Conservation (phyloP, 345 rosid species). For the Brassica napus region DNA sequence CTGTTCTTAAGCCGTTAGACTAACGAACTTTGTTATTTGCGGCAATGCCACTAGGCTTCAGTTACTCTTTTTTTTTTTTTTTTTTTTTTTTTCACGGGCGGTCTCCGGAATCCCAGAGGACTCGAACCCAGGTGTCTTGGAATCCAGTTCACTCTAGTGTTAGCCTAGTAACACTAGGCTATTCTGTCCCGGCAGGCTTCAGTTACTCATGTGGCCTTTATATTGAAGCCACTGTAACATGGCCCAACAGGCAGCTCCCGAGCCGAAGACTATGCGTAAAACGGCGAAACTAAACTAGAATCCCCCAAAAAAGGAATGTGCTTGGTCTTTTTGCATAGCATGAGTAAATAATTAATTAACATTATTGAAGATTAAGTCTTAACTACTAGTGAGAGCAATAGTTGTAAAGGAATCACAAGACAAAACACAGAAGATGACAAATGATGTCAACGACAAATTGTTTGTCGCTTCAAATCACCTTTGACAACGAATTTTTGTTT, state of each 20-base stretch:
- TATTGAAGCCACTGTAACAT: not conserved
- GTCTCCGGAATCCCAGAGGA: too few species aligned
- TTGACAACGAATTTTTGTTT: not conserved
- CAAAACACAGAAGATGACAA: constrained; percentile 66
- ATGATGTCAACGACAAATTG: constrained; percentile 54
- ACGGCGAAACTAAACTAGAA: not conserved
- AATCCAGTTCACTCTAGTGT: too few species aligned
- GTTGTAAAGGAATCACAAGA: constrained; percentile 53
- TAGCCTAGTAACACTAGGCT: too few species aligned
- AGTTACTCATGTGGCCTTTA: not conserved
- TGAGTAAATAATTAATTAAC: not conserved
- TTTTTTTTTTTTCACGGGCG: too few species aligned
- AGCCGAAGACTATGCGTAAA: not conserved
- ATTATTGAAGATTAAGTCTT: constrained; percentile 36
- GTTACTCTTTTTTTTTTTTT: too few species aligned
- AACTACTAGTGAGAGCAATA: not conserved
- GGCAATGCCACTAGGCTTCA: not conserved
- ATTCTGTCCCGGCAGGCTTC: too few species aligned
- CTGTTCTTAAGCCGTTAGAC: not conserved
- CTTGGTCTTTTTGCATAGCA: not conserved
- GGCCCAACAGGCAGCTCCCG: not conserved
- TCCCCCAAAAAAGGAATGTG: not conserved
- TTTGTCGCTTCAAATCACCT: not conserved
- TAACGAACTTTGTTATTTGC: not conserved
- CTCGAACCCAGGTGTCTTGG: too few species aligned